These are phyloP conservation scores for Cardamine chenopodiifolia DNA, from an alignment of 345 rosid species.

Conservation along the genomic window DNA sequence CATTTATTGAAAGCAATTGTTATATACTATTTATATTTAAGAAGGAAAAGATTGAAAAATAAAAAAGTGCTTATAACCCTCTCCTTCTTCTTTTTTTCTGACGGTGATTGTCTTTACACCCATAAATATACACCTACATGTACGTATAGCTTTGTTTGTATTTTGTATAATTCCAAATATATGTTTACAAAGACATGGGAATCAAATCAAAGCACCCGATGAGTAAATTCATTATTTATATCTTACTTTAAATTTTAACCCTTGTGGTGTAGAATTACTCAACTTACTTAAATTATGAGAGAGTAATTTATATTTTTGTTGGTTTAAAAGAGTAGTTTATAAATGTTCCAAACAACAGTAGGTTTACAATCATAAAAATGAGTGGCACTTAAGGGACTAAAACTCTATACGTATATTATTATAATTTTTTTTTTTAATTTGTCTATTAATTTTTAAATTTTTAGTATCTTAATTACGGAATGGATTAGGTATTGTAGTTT, in stretches of 20 bases:
- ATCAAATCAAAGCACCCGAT: not conserved
- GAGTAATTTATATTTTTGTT: not conserved
- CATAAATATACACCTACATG: slow-evolving; percentile 15
- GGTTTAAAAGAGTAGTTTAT: not conserved
- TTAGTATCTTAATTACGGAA: not conserved
- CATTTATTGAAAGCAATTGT: slow-evolving; percentile 19
- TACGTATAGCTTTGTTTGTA: slow-evolving; percentile 25
- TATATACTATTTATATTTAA: slow-evolving; percentile 15
- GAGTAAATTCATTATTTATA: not conserved
- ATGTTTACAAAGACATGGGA: not conserved
- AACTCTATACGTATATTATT: too few species aligned
- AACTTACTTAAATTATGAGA: not conserved
- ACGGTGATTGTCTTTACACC: slow-evolving; percentile 28
- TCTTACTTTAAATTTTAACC: not conserved
- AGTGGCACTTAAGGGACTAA: not conserved
- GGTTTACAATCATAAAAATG: not conserved
- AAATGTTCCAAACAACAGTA: not conserved
- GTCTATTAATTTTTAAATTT: too few species aligned
- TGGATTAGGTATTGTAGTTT: not conserved
- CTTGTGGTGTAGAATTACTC: not conserved
- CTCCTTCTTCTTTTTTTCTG: not conserved
- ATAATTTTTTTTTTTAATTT: too few species aligned
- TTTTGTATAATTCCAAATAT: slow-evolving; percentile 15
- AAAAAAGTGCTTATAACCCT: not conserved
- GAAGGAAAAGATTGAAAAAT: slow-evolving; percentile 8